Evolutionary conservation across 1,284 basidiomycete genomes (phyloP).

Genomic region (Macrocybe sp.): DNA sequence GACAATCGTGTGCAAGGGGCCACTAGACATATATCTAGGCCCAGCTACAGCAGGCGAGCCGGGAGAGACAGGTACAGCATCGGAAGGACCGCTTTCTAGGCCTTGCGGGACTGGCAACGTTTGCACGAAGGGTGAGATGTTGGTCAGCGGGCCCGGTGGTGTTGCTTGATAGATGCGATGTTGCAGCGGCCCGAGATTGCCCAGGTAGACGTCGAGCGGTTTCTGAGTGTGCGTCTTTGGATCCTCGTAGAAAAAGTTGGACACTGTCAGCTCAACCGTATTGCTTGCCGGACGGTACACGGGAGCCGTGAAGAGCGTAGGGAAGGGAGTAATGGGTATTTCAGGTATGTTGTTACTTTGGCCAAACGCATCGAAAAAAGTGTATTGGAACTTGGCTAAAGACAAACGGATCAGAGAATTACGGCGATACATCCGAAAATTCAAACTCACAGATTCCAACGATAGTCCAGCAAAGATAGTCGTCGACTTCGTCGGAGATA

Average conservation of each 20-base stretch:
- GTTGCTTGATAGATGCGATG: constrained; percentile 67
- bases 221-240: constrained; percentile 56
- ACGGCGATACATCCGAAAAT: constrained; percentile 10
- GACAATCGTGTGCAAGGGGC: constrained; percentile 67
- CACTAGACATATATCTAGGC: constrained; percentile 44
- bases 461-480: constrained; percentile 94
- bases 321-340: constrained; percentile 83
- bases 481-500: constrained; percentile 84
- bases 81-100: constrained; percentile 24
- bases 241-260: constrained; percentile 78
- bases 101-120: constrained; percentile 19
- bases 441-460: constrained; percentile 83
- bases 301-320: constrained; percentile 79
- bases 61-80: constrained; percentile 27
- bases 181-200: constrained; percentile 79
- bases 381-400: constrained; percentile 86
- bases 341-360: constrained; percentile 72
- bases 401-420: constrained; percentile 14
- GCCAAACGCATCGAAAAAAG: constrained; percentile 88
- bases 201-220: constrained; percentile 86
- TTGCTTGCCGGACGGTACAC: constrained; percentile 68
- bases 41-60: constrained; percentile 24
- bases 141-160: constrained; percentile 58
- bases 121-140: constrained; percentile 51
- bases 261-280: constrained; percentile 77